Evolutionary conservation across 495 filamentous ascomycete genomes (phyloP).

Genomic region (Penicillium robsamsonii): DNA sequence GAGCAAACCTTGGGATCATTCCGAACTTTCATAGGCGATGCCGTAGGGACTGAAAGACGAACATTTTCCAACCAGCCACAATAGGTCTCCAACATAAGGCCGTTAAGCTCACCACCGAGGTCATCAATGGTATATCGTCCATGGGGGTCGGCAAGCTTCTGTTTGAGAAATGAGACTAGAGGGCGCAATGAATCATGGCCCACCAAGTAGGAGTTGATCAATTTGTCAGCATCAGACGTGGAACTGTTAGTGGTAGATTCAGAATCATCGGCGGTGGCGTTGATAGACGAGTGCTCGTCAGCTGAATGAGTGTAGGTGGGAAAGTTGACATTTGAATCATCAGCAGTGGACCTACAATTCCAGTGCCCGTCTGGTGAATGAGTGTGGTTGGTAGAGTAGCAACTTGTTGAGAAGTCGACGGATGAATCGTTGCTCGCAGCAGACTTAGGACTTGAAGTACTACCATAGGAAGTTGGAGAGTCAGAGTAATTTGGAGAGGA

Average conservation of each 20-base stretch:
- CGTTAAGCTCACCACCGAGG: conserved; percentile 25
- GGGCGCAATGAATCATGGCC: conserved; percentile 10
- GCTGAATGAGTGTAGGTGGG: background rate
- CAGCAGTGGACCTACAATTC: background rate
- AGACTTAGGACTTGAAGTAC: background rate
- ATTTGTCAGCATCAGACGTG: background rate
- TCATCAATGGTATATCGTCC: conserved; percentile 30
- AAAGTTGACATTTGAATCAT: background rate
- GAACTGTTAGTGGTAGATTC: background rate
- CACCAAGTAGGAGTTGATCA: background rate
- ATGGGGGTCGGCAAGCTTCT: conserved; percentile 22
- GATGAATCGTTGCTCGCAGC: background rate
- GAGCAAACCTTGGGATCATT: conserved; percentile 16
- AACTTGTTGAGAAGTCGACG: background rate
- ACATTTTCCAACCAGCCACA: conserved; percentile 27
- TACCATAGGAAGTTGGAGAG: no score
- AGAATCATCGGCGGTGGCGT: background rate
- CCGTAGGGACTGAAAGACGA: conserved; percentile 16
- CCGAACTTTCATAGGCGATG: background rate
- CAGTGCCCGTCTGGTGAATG: background rate
- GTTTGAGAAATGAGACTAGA: conserved; percentile 28
- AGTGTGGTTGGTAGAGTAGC: background rate
- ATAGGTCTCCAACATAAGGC: conserved; percentile 32
- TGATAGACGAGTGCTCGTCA: background rate
- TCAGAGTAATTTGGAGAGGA: background rate